Conservation (phyloP, 106 monocot species). For the Chionographis japonica region DNA sequence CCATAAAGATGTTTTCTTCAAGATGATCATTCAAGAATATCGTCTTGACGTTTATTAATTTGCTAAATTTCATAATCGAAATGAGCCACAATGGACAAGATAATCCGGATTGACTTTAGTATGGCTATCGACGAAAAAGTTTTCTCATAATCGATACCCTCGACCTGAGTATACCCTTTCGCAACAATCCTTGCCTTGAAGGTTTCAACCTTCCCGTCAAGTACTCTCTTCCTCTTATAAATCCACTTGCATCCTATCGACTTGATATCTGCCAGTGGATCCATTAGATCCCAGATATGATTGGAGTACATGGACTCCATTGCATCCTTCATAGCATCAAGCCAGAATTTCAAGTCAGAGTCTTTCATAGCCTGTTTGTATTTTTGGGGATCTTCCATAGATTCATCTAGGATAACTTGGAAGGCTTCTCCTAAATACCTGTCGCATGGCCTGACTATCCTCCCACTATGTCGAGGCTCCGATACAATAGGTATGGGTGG, state of each 20-base stretch:
- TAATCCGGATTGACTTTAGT: neutral
- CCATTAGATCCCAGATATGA: neutral
- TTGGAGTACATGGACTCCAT: neutral
- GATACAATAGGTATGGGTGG: too few species aligned
- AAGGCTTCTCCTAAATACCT: neutral
- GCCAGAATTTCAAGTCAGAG: too few species aligned
- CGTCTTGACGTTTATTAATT: neutral
- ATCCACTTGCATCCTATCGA: neutral
- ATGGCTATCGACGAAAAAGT: neutral
- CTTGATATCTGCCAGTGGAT: neutral
- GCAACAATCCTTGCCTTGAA: neutral
- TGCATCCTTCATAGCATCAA: neutral
- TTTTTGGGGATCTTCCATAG: too few species aligned
- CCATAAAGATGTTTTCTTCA: neutral
- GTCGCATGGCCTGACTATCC: neutral
- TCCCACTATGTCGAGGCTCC: neutral
- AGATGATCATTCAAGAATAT: neutral
- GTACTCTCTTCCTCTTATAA: neutral
- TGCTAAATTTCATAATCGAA: neutral
- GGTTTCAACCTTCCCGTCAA: neutral
- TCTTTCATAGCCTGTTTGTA: too few species aligned
- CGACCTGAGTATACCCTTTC: too few species aligned
- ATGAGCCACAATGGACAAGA: neutral
- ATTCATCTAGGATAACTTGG: neutral
- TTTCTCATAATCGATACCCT: neutral